Base-by-base conservation (phyloP, 2,329 filamentous ascomycete genomes). In the Fusarium odoratissimum region DNA sequence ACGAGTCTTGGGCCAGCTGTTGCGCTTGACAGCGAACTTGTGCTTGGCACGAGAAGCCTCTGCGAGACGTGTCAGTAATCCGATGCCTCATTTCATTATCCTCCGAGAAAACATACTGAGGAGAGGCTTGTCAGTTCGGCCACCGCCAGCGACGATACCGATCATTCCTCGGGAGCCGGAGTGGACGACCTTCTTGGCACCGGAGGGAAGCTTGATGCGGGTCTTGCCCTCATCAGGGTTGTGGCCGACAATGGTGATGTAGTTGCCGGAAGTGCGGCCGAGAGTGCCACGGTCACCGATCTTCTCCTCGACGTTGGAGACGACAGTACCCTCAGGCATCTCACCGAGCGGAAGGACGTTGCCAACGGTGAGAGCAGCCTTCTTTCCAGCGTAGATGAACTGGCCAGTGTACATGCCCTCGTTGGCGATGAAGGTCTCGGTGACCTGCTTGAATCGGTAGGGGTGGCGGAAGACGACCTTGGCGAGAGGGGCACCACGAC, bases 381-480 rank as follows among this genome's bases (percentile, higher is more conserved):
- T 96, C 94, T 99, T 99, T 85, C 96, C 96, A 84, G 95, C 96
- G 88, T 99, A 99, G 92, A 99, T 95, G 91, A 99, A 99, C 88
- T 99, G 96, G 85, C 96, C 96, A 79, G 96, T 98, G 94, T 98
- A 99, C 95, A 98, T 98, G 89, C 96, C 96, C 91, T 98, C 96
- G 89, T 98, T 99, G 87, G 96, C 96, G 84, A 99, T 99, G 92
- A 99, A 98, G 80, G 96, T 99, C 92, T 99, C 95, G 86, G 93
- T 95, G 85, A 95, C 89, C 85, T 95, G 92, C 92, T 97, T 97
- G 93, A 94, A 98, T 87, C 92, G 91, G 93, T 99, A 99, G 82
- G 96, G 95, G 87, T 97, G 93, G 82, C 96, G 95, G 94, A 99
- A 99, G 81, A 91, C 88, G 83, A 99, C 95, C 87, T 94, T 94